Conservation (phyloP, 495 filamentous ascomycete genomes). For the Hyaloscypha variabilis region DNA sequence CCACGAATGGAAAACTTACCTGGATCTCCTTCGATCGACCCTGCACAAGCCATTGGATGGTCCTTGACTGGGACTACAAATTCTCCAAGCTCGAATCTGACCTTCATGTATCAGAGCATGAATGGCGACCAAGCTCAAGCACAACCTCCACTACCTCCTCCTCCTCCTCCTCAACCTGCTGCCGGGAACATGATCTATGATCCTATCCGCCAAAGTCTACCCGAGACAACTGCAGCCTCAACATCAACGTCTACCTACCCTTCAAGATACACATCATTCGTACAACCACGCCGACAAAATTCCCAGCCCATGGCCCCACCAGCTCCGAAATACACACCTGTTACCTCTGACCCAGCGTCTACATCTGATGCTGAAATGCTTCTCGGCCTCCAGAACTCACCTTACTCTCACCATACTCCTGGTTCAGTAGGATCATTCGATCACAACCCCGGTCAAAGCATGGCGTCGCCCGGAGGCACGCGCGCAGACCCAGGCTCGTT, state of each 20-base stretch:
- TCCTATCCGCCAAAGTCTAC: constrained; percentile 51
- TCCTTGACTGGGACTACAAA: constrained; percentile 81
- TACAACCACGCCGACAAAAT: constrained; percentile 41
- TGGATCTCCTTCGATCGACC: constrained; percentile 33
- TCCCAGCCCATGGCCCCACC: constrained; percentile 28
- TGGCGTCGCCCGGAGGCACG: constrained; percentile 33
- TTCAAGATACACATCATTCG: constrained; percentile 43
- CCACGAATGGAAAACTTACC: constrained; percentile 33
- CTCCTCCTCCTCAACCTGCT: constrained; percentile 23
- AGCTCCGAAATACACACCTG: constrained; percentile 24
- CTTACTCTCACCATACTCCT: constrained; percentile 28
- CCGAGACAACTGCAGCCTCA: constrained; percentile 37
- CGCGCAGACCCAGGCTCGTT: constrained; percentile 35
- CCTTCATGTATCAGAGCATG: constrained; percentile 66
- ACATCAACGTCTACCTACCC: constrained; percentile 50
- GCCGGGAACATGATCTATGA: constrained; percentile 56
- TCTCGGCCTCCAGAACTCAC: constrained; percentile 34
- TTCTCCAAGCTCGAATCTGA: constrained; percentile 77
- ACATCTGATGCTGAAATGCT: constrained; percentile 35
- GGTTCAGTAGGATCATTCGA: constrained; percentile 25
- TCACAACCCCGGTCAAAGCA: constrained; percentile 30
- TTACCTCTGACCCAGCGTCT: constrained; percentile 17
- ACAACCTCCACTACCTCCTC: constrained; percentile 26
- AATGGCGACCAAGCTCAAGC: constrained; percentile 30
- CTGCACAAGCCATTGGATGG: constrained; percentile 59